A percentile compares a stretch with the other conserved stretches of the same genome.
Conservation (phyloP, 2,329 filamentous ascomycete genomes). For the Tetracladium maxilliforme region DNA sequence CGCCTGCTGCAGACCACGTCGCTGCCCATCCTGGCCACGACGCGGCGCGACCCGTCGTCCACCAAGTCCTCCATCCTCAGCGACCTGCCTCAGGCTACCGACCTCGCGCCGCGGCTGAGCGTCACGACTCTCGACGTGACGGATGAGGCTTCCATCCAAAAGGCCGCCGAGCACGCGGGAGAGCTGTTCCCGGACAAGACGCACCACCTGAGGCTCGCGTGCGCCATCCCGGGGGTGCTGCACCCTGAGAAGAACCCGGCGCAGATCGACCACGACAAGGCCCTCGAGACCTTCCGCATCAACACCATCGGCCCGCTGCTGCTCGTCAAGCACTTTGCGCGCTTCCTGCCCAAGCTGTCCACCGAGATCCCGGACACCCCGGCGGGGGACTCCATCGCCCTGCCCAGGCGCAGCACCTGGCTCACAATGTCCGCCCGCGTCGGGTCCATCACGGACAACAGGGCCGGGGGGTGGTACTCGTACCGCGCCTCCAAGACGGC, state of each 20-base stretch:
- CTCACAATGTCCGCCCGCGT: constrained; percentile 69
- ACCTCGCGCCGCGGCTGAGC: constrained; percentile 28
- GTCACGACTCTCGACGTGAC: constrained; percentile 40
- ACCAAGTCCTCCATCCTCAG: constrained; percentile 32
- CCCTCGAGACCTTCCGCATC: constrained; percentile 55
- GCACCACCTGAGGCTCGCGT: constrained; percentile 51
- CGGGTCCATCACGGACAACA: constrained; percentile 59
- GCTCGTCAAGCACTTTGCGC: constrained; percentile 60
- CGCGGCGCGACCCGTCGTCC: constrained; percentile 33
- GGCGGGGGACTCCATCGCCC: constrained; percentile 13
- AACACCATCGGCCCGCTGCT: constrained; percentile 65
- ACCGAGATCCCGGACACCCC: constrained; percentile 15
- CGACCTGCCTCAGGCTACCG: constrained; percentile 24
- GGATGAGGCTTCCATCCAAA: constrained; percentile 48
- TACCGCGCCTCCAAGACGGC: constrained; percentile 67
- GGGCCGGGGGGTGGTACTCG: constrained; percentile 65
- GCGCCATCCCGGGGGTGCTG: constrained; percentile 58
- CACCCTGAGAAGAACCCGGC: constrained; percentile 56
- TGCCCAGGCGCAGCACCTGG: constrained; percentile 45
- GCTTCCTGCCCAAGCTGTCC: constrained; percentile 49
- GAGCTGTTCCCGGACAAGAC: constrained; percentile 32
- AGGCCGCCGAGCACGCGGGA: constrained; percentile 34
- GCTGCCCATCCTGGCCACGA: constrained; percentile 44
- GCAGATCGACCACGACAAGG: constrained; percentile 45
- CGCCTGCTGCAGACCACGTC: constrained; percentile 39